Conservation (phyloP, 805 yeast species). For the Candida pseudoglaebosa region DNA sequence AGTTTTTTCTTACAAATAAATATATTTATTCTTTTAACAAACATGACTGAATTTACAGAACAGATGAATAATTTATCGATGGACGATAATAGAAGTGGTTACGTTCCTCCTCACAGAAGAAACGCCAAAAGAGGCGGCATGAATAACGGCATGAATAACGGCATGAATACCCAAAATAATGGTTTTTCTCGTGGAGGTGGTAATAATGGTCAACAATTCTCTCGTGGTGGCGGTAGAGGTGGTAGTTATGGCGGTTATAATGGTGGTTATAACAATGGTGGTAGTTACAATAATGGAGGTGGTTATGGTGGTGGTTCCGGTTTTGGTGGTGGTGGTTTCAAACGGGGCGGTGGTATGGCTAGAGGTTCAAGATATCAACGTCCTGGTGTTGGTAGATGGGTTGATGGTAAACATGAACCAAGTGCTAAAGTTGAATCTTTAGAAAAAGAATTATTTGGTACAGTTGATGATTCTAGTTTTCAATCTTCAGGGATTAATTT, state of each 20-base stretch:
- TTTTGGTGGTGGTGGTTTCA: constrained; percentile 23
- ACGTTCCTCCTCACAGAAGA: constrained; percentile 57
- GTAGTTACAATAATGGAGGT: constrained; percentile 11
- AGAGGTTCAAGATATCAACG: constrained; percentile 22
- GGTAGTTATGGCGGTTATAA: constrained; percentile 17
- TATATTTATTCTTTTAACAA: background rate
- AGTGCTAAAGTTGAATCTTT: constrained; percentile 64
- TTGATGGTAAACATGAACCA: constrained; percentile 83
- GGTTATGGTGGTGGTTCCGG: constrained; percentile 19
- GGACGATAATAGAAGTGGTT: constrained; percentile 35
- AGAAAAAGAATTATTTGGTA: constrained; percentile 84
- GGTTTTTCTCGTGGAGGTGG: constrained; percentile 12
- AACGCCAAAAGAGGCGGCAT: constrained; percentile 18
- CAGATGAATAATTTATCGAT: constrained; percentile 55
- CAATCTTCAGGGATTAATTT: constrained; percentile 97
- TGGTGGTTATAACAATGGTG: constrained; percentile 16
- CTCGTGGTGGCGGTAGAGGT: constrained; percentile 16
- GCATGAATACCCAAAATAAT: too few relatives aligned
- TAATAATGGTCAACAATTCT: constrained; percentile 10
- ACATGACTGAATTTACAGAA: constrained; percentile 56
- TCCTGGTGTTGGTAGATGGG: constrained; percentile 75
- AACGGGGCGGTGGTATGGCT: constrained; percentile 28
- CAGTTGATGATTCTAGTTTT: constrained; percentile 64
- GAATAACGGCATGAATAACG: too few relatives aligned
- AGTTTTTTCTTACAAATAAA: constrained; percentile 4